Evolutionary conservation across 352 stramenopile species (phyloP).

Genomic region (Thalassiosira gravida): DNA sequence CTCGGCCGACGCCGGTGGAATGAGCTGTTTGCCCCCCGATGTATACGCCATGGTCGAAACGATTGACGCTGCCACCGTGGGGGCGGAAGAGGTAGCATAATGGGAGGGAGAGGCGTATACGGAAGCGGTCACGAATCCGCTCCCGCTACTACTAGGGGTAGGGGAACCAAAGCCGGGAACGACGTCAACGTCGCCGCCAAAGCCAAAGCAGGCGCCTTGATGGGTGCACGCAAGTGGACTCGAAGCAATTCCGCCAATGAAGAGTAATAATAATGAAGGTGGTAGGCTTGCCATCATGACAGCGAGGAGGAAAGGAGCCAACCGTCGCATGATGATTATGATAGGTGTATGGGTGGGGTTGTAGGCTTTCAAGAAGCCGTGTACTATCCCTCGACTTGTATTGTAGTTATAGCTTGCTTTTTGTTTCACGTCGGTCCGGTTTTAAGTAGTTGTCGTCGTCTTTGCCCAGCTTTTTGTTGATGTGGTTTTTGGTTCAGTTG

Average conservation of each 20-base stretch:
- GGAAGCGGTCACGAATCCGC: constrained; percentile 16
- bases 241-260: constrained; percentile 27
- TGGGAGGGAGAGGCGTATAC: constrained; percentile 21
- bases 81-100: constrained; percentile 7
- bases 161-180: not conserved
- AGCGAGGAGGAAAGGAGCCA: constrained; percentile 48
- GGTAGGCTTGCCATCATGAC: constrained; percentile 46
- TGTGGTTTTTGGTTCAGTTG: no score
- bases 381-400: no score
- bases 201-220: not conserved
- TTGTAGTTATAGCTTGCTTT: no score
- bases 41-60: constrained; percentile 1
- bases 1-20: constrained; percentile 4
- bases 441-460: no score
- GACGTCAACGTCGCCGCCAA: not conserved
- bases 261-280: constrained; percentile 33
- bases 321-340: constrained; percentile 49
- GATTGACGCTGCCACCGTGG: constrained; percentile 4
- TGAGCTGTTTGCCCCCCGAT: constrained; percentile 13
- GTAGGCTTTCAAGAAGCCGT: no score
- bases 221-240: constrained; percentile 3
- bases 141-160: no score
- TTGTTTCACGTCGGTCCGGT: no score
- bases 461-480: no score
- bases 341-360: no score